Conservation (phyloP, 2,329 filamentous ascomycete genomes). For the Neopestalotiopsis sp. region DNA sequence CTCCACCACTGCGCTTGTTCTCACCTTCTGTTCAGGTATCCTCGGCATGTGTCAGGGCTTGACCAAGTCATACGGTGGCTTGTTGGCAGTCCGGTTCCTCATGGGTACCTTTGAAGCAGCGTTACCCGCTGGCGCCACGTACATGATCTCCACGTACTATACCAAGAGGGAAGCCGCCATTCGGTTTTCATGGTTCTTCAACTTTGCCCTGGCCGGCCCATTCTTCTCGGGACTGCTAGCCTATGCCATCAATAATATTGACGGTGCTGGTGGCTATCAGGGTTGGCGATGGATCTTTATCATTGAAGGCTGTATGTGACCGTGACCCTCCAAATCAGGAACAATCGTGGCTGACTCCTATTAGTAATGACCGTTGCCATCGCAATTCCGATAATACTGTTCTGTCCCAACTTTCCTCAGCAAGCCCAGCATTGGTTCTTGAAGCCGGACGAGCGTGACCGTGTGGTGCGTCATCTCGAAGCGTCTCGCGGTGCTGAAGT, state of each 20-base stretch:
- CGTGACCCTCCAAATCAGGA: background rate
- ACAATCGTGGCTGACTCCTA: background rate
- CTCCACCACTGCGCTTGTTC: slow-evolving; percentile 19
- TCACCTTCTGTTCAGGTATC: slow-evolving; percentile 35
- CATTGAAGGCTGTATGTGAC: slow-evolving; percentile 30
- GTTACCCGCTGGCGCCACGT: slow-evolving; percentile 37
- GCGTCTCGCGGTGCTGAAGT: slow-evolving; percentile 31
- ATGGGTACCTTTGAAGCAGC: slow-evolving; percentile 76
- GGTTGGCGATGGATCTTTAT: slow-evolving; percentile 56
- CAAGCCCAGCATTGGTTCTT: slow-evolving; percentile 36
- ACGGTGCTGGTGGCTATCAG: slow-evolving; percentile 43
- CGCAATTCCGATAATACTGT: slow-evolving; percentile 26
- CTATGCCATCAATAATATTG: slow-evolving; percentile 45
- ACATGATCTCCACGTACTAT: slow-evolving; percentile 37
- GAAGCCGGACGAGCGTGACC: slow-evolving; percentile 29
- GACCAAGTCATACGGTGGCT: slow-evolving; percentile 43
- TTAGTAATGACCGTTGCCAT: slow-evolving; percentile 29
- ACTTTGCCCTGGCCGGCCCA: slow-evolving; percentile 43
- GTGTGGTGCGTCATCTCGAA: slow-evolving; percentile 29
- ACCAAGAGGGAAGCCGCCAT: slow-evolving; percentile 32
- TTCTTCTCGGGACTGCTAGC: slow-evolving; percentile 48
- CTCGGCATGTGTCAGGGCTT: slow-evolving; percentile 49
- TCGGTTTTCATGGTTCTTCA: slow-evolving; percentile 39
- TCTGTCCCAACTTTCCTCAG: slow-evolving; percentile 35
- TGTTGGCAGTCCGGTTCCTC: slow-evolving; percentile 54